Conservation (phyloP, 2,329 filamentous ascomycete genomes). For the Lecanicillium sp. region DNA sequence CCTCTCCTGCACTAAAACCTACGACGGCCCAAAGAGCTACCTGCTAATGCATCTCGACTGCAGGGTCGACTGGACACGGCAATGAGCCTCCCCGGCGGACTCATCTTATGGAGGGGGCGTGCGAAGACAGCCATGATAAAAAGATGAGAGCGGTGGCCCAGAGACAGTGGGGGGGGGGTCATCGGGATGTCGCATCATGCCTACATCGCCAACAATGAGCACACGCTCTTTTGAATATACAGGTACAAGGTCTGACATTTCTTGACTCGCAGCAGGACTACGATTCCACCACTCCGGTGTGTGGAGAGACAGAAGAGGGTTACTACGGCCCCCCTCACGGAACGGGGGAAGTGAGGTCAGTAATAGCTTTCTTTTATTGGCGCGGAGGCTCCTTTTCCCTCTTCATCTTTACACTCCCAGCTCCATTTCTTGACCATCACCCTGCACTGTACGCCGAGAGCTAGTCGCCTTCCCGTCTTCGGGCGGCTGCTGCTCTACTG, state of each 20-base stretch:
- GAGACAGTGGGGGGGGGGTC: neutral
- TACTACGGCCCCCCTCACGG: conserved; percentile 47
- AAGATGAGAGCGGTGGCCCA: neutral
- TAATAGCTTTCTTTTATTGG: conserved; percentile 23
- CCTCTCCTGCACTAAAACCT: neutral
- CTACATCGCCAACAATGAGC: conserved; percentile 6
- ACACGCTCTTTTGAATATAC: neutral
- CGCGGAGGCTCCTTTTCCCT: conserved; percentile 9
- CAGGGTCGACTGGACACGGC: conserved; percentile 6
- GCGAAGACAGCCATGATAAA: too few species aligned
- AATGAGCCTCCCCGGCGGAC: conserved; percentile 1
- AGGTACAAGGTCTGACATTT: conserved; percentile 6
- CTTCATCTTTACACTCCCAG: conserved; percentile 4
- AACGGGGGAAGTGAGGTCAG: conserved; percentile 50
- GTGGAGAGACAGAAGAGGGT: conserved; percentile 43
- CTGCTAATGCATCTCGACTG: conserved; percentile 8
- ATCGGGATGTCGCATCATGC: conserved; percentile 8
- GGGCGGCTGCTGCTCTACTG: neutral
- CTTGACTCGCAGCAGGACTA: conserved; percentile 42
- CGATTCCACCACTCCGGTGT: conserved; percentile 44
- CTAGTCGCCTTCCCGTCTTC: too few species aligned
- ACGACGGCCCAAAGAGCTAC: neutral
- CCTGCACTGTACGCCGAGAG: too few species aligned
- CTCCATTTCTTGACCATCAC: neutral
- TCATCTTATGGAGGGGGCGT: conserved; percentile 4